Evolutionary conservation across 2,329 filamentous ascomycete genomes (phyloP), one percentile per base, ranked within the genome.

Genomic region (Penicillium sp.): DNA sequence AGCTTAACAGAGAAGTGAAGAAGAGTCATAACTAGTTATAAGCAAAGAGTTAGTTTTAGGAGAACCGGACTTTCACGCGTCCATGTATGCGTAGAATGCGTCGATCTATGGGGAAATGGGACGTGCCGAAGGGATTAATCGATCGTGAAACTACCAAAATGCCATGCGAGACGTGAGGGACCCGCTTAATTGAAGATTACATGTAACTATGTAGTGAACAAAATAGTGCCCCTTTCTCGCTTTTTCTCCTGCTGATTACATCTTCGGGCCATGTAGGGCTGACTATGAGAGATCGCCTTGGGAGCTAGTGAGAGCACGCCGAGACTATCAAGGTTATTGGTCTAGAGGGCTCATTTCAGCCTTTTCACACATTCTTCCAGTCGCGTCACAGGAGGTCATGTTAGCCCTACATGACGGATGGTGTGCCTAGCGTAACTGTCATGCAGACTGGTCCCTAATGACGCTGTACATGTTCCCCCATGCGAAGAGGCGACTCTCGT

Each of bases 321-420:
- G 18, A 46, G 37, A 23, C 13, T n/a, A 23, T 24, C 38, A 20
- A 25, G 20, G 3, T 4, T 23, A 23, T 4, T 20, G 37, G 29
- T 28, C 13, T n/a, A n/a, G 31, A 37, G 25, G 24, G 10, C 24
- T 27, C 28, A 29, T n/a, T 37, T 37, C 33, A 37, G 33, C 33
- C 20, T 23, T 28, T 32, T 42, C 27, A 9, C 8, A 24, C 56
- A 59, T 60, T 58, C 58, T 37, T 38, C n/a, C 15, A 37, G 42
- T 49, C 57, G 55, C 55, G 58, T 59, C 54, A 49, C 52, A 59
- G 58, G 56, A 49, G 40, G 47, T 45, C 47, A 42, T 48, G 49
- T 37, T 44, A 23, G 33, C 48, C 49, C 47, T 49, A 44, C 46
- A 56, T 54, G 55, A 32, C 27, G 33, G 40, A 46, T 43, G 40